Conservation (phyloP, 768 basidiomycete genomes). For the Megacollybia marginata region DNA sequence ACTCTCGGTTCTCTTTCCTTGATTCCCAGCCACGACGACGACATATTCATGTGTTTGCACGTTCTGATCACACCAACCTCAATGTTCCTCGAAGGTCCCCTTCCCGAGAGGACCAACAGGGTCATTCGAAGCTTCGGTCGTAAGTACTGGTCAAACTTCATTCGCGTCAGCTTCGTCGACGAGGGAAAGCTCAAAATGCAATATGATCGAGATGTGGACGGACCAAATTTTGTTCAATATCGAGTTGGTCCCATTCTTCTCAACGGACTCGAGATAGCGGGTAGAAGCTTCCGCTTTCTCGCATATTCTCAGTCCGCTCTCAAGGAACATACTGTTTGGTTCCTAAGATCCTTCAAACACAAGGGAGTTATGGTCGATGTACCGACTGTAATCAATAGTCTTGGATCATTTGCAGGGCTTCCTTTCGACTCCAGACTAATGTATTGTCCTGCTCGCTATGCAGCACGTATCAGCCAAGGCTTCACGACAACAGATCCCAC, state of each 20-base stretch:
- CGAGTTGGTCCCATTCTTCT: conserved; percentile 40
- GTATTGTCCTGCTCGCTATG: conserved; percentile 63
- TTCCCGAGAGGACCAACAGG: conserved; percentile 53
- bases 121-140: conserved; percentile 46
- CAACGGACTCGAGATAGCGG: conserved; percentile 44
- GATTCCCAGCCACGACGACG: conserved; percentile 16
- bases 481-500: conserved; percentile 67
- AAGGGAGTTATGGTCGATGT: conserved; percentile 30
- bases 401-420: conserved; percentile 48
- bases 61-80: conserved; percentile 49
- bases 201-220: conserved; percentile 9
- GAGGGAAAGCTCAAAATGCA: conserved; percentile 47
- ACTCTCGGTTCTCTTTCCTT: not conserved
- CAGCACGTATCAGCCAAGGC: conserved; percentile 63
- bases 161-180: conserved; percentile 57
- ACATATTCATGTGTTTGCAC: conserved; percentile 36
- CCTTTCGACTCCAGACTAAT: conserved; percentile 38
- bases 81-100: conserved; percentile 45
- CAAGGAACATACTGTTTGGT: conserved; percentile 63
- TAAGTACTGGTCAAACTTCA: conserved; percentile 41
- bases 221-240: conserved; percentile 30
- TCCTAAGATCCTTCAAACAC: conserved; percentile 45
- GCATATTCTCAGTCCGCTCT: conserved; percentile 72
- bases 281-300: conserved; percentile 51
- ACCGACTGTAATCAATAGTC: conserved; percentile 38